phyloP scores from a whole-genome alignment of 192 early-diverging fungal genomes.

The Coemansia sp. region DNA sequence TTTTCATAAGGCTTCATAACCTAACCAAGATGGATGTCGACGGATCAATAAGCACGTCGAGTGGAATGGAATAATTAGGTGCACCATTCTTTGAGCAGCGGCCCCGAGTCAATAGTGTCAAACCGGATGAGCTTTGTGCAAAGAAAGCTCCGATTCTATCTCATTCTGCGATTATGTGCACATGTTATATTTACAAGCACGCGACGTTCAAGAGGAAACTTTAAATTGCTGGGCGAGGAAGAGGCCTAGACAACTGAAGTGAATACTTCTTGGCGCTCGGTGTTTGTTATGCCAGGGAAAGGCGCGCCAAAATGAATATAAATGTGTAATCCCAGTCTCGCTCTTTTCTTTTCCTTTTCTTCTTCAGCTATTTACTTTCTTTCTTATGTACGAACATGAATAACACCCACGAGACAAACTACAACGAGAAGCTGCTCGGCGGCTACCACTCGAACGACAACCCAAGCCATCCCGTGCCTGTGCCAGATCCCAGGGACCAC shows the following conservation, averaged over 20 bases:
- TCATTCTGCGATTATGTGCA: background rate
- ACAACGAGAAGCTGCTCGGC: conserved; percentile 6
- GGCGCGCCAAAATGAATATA: no score
- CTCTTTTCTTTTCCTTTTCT: background rate
- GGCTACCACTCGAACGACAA: background rate
- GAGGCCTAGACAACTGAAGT: no score
- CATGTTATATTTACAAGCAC: background rate
- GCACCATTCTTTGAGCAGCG: background rate
- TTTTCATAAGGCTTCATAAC: background rate
- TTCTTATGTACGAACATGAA: background rate
- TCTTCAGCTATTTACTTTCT: background rate
- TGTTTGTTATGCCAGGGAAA: background rate
- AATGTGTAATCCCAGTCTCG: background rate
- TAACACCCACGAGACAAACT: background rate
- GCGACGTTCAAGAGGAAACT: background rate
- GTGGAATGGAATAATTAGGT: background rate
- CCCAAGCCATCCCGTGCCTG: background rate
- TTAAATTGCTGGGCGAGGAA: background rate
- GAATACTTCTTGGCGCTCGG: no score
- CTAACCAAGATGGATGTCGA: no score
- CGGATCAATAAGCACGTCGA: background rate
- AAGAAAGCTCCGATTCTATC: background rate
- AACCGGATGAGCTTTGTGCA: background rate
- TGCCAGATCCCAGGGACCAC: background rate
- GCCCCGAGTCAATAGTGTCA: background rate